Evolutionary conservation across 257 asterid genomes (phyloP).

Genomic region (Solanum sitiens): DNA sequence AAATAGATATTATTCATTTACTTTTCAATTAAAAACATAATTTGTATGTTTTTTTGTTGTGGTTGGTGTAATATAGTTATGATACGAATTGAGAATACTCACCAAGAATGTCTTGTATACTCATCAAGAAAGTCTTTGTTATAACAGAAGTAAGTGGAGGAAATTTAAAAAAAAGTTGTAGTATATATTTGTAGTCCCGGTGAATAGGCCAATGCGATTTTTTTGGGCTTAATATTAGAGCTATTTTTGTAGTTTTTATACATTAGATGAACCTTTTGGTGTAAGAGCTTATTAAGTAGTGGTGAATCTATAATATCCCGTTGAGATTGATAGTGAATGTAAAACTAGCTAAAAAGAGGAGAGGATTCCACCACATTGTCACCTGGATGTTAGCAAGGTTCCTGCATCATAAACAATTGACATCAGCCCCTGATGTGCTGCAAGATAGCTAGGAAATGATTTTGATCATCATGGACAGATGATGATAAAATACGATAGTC

Average conservation of each 20-base stretch:
- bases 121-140: neutral
- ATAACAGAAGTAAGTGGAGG: neutral
- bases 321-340: neutral
- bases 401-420: neutral
- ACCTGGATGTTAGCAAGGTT: no score
- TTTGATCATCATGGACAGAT: neutral
- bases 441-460: neutral
- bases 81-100: neutral
- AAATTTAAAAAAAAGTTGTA: neutral
- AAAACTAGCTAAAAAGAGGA: neutral
- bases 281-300: no score
- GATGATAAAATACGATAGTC: neutral
- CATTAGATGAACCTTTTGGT: no score
- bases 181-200: neutral
- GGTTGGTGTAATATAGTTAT: neutral
- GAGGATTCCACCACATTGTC: neutral
- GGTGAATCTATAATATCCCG: neutral
- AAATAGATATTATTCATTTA: neutral
- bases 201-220: neutral
- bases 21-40: neutral
- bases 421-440: neutral
- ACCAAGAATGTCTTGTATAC: neutral
- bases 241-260: no score
- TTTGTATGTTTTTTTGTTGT: neutral
- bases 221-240: no score